Conservation (phyloP, 257 asterid species). For the Pogostemon cablin region DNA sequence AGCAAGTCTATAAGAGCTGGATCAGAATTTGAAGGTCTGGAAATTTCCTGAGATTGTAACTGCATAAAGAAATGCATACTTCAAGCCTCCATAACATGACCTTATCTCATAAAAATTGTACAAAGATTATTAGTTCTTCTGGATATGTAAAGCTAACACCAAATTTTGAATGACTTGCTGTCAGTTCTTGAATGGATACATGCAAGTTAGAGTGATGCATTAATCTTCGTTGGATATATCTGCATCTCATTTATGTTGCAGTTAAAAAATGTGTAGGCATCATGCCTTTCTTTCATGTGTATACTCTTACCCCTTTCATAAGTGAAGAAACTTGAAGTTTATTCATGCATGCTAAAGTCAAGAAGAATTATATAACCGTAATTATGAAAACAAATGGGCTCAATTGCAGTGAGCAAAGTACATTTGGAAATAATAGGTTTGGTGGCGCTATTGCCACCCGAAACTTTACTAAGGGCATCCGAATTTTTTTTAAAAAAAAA, state of each 20-base stretch:
- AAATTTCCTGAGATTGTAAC: conserved; percentile 69
- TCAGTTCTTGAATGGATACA: conserved; percentile 21
- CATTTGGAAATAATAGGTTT: conserved; percentile 4
- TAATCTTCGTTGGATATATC: conserved; percentile 2
- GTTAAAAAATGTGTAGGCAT: conserved; percentile 23
- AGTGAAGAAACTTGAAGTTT: conserved; percentile 15
- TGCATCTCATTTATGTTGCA: not conserved
- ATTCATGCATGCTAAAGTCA: not conserved
- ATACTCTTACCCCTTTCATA: conserved; percentile 17
- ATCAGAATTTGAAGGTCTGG: conserved; percentile 63
- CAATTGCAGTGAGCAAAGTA: not conserved
- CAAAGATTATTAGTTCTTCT: conserved; percentile 10
- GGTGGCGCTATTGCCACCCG: too few species aligned
- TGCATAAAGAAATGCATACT: conserved; percentile 38
- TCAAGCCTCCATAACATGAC: conserved; percentile 28
- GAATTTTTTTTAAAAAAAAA: too few species aligned
- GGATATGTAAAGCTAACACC: conserved; percentile 1
- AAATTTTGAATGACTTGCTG: conserved; percentile 3
- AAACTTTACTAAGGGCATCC: too few species aligned
- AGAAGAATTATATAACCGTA: not conserved
- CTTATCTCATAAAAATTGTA: conserved; percentile 25
- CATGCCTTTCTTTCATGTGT: conserved; percentile 20
- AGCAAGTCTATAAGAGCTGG: conserved; percentile 70
- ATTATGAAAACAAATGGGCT: conserved; percentile 16
- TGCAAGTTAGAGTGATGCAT: conserved; percentile 14